Evolutionary conservation across 2,329 filamentous ascomycete species (phyloP).

Genomic region (Pleurostoma richardsiae): DNA sequence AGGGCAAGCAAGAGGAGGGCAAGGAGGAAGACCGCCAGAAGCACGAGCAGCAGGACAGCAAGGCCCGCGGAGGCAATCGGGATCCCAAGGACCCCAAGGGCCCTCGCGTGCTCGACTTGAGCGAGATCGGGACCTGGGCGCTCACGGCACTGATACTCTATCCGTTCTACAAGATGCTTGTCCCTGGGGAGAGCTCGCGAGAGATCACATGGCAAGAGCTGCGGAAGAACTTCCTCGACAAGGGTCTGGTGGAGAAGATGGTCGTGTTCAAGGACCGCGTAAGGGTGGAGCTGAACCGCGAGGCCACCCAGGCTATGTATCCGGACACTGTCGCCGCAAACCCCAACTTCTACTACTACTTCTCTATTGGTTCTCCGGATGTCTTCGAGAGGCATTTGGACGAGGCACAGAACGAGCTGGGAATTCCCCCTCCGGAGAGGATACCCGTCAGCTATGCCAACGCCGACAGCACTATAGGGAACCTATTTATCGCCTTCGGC

Average conservation of each 20-base stretch:
- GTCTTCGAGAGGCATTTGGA: conserved; percentile 87
- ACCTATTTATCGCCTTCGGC: conserved; percentile 71
- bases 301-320: conserved; percentile 67
- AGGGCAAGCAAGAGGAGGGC: conserved; percentile 13
- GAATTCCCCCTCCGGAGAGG: conserved; percentile 79
- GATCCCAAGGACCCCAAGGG: conserved; percentile 15
- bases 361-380: conserved; percentile 92
- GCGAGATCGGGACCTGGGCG: conserved; percentile 46
- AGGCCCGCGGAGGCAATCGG: conserved; percentile 17
- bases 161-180: conserved; percentile 34
- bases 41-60: conserved; percentile 7
- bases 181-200: conserved; percentile 38
- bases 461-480: conserved; percentile 68
- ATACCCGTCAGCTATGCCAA: conserved; percentile 83
- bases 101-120: conserved; percentile 21
- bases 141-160: conserved; percentile 39
- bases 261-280: conserved; percentile 76
- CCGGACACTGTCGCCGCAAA: conserved; percentile 68
- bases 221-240: conserved; percentile 87
- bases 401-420: conserved; percentile 79
- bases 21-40: conserved; percentile 15
- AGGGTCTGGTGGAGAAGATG: conserved; percentile 91
- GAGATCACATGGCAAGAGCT: conserved; percentile 99
- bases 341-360: conserved; percentile 78
- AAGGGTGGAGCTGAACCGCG: conserved; percentile 68